Evolutionary conservation across 2,329 filamentous ascomycete genomes (phyloP), one percentile per base, ranked within the genome.

Genomic region (Sporothrix phasma): DNA sequence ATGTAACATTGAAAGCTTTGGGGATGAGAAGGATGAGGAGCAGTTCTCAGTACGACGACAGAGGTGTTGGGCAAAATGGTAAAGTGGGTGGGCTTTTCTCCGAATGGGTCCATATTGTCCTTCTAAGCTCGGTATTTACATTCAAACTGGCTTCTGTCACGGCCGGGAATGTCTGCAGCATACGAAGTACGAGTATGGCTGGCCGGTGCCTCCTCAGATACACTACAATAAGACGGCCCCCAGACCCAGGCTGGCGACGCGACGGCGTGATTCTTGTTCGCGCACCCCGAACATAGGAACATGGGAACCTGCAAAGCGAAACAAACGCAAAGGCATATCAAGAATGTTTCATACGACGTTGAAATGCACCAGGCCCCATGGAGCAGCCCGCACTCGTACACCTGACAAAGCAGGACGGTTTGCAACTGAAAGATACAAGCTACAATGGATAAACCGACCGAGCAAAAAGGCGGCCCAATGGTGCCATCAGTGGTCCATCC

Each of bases 81-180:
- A n/a, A n/a, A n/a, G n/a, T n/a, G n/a, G n/a, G n/a, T 26, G 29
- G 10, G 2, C 54, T 58, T 58, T 46, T 17, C 56, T 43, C 39
- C 56, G 39, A 45, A 45, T 24, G 56, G 39, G 31, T 59, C 31
- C 56, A 59, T 45, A 13, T 37, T 39, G 31, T 24, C 26, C 11
- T 37, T 56, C 51, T 22, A 58, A 46, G 22, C 39, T 45, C 56
- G 56, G 56, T 59, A 39, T 59, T 59, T n/a, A n/a, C n/a, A n/a
- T n/a, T n/a, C n/a, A n/a, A n/a, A n/a, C n/a, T n/a, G n/a, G n/a
- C n/a, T n/a, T n/a, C n/a, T n/a, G n/a, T n/a, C n/a, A n/a, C n/a
- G n/a, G n/a, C n/a, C n/a, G n/a, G n/a, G n/a, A n/a, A n/a, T n/a
- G n/a, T n/a, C n/a, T n/a, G n/a, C n/a, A n/a, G n/a, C n/a, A n/a